These are phyloP conservation scores for Ajuga reptans DNA, from an alignment of 305 asterid species.

Conservation along the genomic window DNA sequence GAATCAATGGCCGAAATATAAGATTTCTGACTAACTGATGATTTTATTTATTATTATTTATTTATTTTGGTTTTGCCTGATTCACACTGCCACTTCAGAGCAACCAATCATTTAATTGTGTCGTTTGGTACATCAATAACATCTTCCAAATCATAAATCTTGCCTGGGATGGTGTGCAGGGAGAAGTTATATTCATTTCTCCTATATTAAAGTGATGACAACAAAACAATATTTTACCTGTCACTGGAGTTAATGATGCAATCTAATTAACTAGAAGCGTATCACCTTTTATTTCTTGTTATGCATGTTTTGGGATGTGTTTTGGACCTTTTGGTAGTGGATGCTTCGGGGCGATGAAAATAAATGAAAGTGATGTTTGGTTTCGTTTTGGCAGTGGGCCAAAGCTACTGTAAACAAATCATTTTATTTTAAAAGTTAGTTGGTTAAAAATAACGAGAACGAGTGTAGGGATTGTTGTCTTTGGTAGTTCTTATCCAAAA, in stretches of 20 bases:
- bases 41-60: no score
- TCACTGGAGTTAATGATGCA: no score
- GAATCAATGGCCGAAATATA: background rate
- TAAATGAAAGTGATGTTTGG: background rate
- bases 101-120: background rate
- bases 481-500: no score
- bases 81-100: background rate
- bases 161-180: background rate
- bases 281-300: background rate
- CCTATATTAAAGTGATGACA: background rate
- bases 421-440: no score
- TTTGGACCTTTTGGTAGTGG: background rate
- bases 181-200: background rate
- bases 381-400: background rate
- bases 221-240: background rate
- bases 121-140: background rate
- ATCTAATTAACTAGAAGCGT: no score
- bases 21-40: background rate
- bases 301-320: background rate
- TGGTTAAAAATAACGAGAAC: no score
- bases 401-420: no score
- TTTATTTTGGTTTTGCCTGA: background rate
- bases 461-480: no score
- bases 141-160: background rate
- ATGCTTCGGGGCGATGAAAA: background rate